Evolutionary conservation across 2,329 filamentous ascomycete species (phyloP).

Genomic region (Colletotrichum costaricense): DNA sequence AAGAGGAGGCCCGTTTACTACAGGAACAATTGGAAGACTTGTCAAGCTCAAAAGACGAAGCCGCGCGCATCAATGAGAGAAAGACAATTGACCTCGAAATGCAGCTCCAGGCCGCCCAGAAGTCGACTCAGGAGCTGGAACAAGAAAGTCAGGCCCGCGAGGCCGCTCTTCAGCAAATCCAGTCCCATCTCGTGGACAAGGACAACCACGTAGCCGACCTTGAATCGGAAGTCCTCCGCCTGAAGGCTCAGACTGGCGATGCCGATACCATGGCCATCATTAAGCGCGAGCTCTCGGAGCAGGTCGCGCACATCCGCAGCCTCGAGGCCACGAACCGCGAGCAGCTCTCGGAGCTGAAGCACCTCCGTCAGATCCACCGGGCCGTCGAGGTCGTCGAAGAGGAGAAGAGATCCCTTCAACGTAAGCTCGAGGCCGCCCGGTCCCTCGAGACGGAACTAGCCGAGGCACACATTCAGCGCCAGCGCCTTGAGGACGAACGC

Average conservation of each 20-base stretch:
- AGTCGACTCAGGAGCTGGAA: constrained; percentile 67
- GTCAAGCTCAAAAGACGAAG: constrained; percentile 72
- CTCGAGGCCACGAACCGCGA: constrained; percentile 86
- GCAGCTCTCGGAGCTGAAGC: constrained; percentile 81
- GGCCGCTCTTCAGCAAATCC: constrained; percentile 66
- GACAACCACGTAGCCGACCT: constrained; percentile 79
- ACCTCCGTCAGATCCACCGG: constrained; percentile 83
- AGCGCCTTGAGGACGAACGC: constrained; percentile 89
- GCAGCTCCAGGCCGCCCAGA: constrained; percentile 58
- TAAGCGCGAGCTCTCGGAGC: constrained; percentile 88
- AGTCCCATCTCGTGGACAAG: constrained; percentile 74
- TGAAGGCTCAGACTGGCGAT: constrained; percentile 90
- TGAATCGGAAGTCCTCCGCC: constrained; percentile 83
- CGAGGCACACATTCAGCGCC: constrained; percentile 84
- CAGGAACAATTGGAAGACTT: constrained; percentile 87
- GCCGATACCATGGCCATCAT: constrained; percentile 87
- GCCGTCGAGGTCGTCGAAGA: constrained; percentile 96
- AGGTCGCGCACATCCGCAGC: constrained; percentile 89
- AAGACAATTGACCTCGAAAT: constrained; percentile 66
- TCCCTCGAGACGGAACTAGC: constrained; percentile 79
- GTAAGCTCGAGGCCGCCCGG: constrained; percentile 80
- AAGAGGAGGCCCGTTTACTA: constrained; percentile 78
- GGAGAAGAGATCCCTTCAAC: constrained; percentile 87
- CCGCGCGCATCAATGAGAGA: constrained; percentile 70
- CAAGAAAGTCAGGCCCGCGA: constrained; percentile 69